Percentiles rank a stretch among this genome's conserved stretches.
These are phyloP conservation scores for Dianthus caryophyllus DNA, from an alignment of 148 eudicot genomes.

Conservation along the genomic window DNA sequence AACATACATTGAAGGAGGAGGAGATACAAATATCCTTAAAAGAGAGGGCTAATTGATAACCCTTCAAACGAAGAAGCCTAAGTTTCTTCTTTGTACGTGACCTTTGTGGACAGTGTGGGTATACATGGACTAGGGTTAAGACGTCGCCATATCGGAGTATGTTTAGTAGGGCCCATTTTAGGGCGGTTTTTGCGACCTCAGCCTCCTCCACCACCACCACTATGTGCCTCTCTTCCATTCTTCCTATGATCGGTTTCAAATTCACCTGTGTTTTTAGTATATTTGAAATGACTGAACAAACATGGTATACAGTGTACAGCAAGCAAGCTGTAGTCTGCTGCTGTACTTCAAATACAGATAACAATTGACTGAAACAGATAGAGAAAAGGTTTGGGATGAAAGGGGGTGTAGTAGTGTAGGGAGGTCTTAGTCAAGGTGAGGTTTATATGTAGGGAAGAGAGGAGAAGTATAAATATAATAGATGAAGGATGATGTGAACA, in stretches of 20 bases:
- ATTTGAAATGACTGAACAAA: no score
- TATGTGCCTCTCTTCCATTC: conserved; percentile 60
- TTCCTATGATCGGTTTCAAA: not conserved
- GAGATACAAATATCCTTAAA: conserved; percentile 65
- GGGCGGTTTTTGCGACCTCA: conserved; percentile 71
- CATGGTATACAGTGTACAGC: no score
- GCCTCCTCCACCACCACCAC: conserved; percentile 87
- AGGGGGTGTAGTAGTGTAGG: not conserved
- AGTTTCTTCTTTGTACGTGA: conserved; percentile 52
- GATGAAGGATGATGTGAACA: conserved; percentile 1
- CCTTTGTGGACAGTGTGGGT: conserved; percentile 27
- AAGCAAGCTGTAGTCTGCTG: no score
- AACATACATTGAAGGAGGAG: conserved; percentile 57
- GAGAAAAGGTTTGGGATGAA: no score
- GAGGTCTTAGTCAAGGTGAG: not conserved
- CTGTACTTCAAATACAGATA: no score
- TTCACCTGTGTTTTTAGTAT: no score
- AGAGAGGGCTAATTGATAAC: conserved; percentile 75
- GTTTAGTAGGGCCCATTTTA: conserved; percentile 73
- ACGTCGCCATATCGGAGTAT: conserved; percentile 67
- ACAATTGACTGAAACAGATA: no score
- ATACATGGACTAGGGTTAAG: conserved; percentile 68
- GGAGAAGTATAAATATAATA: not conserved
- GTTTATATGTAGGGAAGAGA: no score
- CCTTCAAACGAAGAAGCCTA: conserved; percentile 51